These are phyloP conservation scores for Celoporthe dispersa DNA, from an alignment of 2,329 filamentous ascomycete species.

Conservation along the genomic window DNA sequence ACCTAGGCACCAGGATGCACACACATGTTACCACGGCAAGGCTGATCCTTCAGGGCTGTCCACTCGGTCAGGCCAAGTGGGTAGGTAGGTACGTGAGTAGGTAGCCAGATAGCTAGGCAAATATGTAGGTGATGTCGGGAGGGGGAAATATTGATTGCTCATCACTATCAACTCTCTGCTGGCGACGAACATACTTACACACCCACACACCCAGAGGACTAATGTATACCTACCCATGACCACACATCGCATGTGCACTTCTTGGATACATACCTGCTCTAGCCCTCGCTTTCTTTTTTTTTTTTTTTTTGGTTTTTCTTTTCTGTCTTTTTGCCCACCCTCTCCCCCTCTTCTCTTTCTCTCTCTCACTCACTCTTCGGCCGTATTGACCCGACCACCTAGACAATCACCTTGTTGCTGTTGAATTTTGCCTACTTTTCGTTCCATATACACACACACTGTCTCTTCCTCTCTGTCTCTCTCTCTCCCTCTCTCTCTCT, in stretches of 20 bases:
- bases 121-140: background rate
- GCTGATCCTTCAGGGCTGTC: slow-evolving; percentile 29
- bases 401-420: background rate
- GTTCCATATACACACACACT: too few species aligned
- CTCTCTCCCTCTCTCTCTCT: background rate
- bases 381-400: background rate
- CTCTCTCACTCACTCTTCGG: too few species aligned
- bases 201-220: background rate
- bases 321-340: background rate
- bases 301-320: background rate
- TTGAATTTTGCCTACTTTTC: slow-evolving; percentile 7
- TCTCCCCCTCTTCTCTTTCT: background rate
- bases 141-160: background rate
- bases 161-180: background rate
- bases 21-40: slow-evolving; percentile 26
- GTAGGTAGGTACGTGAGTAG: slow-evolving; percentile 1
- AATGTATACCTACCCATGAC: background rate
- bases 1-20: slow-evolving; percentile 27
- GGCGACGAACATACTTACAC: background rate
- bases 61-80: slow-evolving; percentile 20
- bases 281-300: background rate
- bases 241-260: slow-evolving; percentile 12
- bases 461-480: background rate
- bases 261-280: background rate
- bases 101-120: background rate